Evolutionary conservation across 805 yeast genomes (phyloP).

Genomic region (Pichia kluyveri): DNA sequence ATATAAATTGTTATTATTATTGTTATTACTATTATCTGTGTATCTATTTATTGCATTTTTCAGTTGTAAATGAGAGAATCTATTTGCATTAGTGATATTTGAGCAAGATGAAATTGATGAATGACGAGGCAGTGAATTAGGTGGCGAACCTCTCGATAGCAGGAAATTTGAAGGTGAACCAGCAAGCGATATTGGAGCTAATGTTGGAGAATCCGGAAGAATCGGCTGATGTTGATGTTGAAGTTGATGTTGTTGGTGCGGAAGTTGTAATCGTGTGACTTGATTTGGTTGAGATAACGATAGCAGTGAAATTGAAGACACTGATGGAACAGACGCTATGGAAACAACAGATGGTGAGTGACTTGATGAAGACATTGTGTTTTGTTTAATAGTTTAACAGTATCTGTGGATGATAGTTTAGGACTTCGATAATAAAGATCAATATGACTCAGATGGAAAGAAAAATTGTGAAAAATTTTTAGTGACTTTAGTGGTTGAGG

Average conservation of each 20-base stretch:
- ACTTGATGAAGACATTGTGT: not conserved
- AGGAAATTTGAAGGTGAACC: conserved; percentile 50
- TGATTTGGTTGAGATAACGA: conserved; percentile 20
- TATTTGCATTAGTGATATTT: too few relatives aligned
- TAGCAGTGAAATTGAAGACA: conserved; percentile 28
- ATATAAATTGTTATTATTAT: not conserved
- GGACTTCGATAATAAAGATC: too few relatives aligned
- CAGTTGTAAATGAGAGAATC: not conserved
- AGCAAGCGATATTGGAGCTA: conserved; percentile 42
- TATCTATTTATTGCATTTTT: not conserved
- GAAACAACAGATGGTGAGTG: conserved; percentile 29
- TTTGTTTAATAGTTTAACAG: not conserved
- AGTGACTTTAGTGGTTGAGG: too few relatives aligned
- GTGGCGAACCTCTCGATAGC: conserved; percentile 46
- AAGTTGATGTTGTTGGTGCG: conserved; percentile 3
- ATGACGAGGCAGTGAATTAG: conserved; percentile 20
- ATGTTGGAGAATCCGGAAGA: conserved; percentile 42
- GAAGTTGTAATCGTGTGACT: too few relatives aligned
- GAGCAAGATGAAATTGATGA: not conserved
- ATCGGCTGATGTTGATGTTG: not conserved
- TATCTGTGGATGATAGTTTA: too few relatives aligned
- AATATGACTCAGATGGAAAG: too few relatives aligned
- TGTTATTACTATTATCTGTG: not conserved
- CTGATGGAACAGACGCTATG: conserved; percentile 22
- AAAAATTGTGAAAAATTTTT: too few relatives aligned